Evolutionary conservation across 345 rosid species (phyloP).

Genomic region (Heritiera fomes): DNA sequence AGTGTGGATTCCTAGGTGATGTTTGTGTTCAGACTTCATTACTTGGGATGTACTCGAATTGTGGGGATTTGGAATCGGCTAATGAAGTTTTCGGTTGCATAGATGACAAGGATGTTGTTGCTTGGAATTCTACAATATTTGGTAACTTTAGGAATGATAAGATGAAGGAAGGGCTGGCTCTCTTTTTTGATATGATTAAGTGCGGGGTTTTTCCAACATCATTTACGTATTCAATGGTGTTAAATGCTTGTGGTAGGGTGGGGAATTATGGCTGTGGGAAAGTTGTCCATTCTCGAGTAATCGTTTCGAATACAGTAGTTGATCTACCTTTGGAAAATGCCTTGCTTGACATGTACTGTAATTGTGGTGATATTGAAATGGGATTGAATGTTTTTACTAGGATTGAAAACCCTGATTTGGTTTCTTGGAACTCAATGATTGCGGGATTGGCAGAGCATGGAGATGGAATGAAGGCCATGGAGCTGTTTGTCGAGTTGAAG

Average conservation of each 20-base stretch:
- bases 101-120: conserved; percentile 55
- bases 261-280: conserved; percentile 48
- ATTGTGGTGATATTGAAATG: conserved; percentile 49
- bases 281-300: conserved; percentile 53
- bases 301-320: conserved; percentile 36
- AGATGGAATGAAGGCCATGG: conserved; percentile 54
- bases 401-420: conserved; percentile 52
- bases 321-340: conserved; percentile 77
- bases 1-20: conserved; percentile 49
- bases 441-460: conserved; percentile 66
- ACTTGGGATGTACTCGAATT: conserved; percentile 68
- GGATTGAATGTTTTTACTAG: conserved; percentile 49
- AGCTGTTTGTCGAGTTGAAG: conserved; percentile 46
- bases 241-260: conserved; percentile 66
- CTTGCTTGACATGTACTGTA: conserved; percentile 82
- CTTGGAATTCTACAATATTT: conserved; percentile 76
- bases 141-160: conserved; percentile 68
- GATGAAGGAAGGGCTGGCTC: conserved; percentile 43
- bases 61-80: conserved; percentile 67
- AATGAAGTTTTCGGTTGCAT: conserved; percentile 45
- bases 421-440: conserved; percentile 87
- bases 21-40: conserved; percentile 69
- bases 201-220: conserved; percentile 55
- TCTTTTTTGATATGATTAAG: conserved; percentile 53
- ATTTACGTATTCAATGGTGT: conserved; percentile 68